Evolutionary conservation across 2,329 filamentous ascomycete species (phyloP), one percentile per base, ranked within the genome.

Genomic region (Phaeosphaeriaceae sp.): DNA sequence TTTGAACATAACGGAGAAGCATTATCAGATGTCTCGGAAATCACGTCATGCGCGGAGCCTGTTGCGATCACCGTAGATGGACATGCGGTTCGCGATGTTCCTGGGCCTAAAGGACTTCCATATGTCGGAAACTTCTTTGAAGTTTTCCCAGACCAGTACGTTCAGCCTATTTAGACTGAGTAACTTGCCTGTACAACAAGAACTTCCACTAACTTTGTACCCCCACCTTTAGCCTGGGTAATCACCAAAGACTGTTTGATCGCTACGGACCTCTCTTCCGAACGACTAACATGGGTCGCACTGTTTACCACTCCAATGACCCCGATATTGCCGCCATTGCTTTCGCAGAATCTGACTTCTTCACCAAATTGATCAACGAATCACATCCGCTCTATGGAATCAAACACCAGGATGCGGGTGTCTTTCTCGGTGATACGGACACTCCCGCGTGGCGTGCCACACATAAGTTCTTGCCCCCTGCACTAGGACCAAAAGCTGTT

Each of bases 391-490:
- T 78, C 7, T 70, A 63, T 33, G 68, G 66, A 2, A 73, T 77
- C 63, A 78, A 71, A 54, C 58, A 73, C 20, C 58, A 71, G 6
- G 57, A 63, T 19, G 74, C 74, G 7, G 62, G 58, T 40, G 59
- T 78, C 1, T 78, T 78, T 57, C 47, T 75, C 4, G 63, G 62
- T 3, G 84, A 86, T 63, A 86, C 84, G 0, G 78, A 84, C 20
- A 82, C 80, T 0, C 77, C 81, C 17, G 78, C 82, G 54, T 87
- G 83, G 82, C 75, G 68, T 44, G 53, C 81, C 0, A 81, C 83
- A 0, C 87, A 89, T 77, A 89, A 89, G 69, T 89, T 88, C 71
- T 63, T 89, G 0, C 85, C 86, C 0, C 86, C 87, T 0, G 83
- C 85, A 0, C 76, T 89, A 11, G 82, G 82, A 0, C 86, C 86